These are phyloP conservation scores for Curvularia eragrostidis DNA, from an alignment of 2,329 filamentous ascomycete genomes.

Conservation along the genomic window DNA sequence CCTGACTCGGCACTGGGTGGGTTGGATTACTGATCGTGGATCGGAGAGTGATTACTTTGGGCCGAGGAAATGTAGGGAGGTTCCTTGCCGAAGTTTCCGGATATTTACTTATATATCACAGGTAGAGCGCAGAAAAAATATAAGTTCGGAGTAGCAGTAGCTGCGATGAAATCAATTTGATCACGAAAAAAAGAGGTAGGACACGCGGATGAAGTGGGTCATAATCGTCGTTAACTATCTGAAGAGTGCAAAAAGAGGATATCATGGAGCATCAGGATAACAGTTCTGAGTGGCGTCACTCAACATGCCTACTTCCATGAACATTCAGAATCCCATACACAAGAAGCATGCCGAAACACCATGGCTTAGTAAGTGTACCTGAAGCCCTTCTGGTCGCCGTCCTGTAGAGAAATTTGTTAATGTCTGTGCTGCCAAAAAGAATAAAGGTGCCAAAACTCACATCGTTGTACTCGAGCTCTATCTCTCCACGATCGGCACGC, in stretches of 20 bases:
- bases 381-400: slow-evolving; percentile 45
- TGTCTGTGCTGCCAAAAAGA: neutral
- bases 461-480: slow-evolving; percentile 50
- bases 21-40: neutral
- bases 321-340: neutral
- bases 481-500: slow-evolving; percentile 50
- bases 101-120: too few relatives aligned
- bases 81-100: neutral
- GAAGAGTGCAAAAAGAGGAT: neutral
- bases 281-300: neutral
- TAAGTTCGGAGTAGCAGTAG: neutral
- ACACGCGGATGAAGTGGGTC: neutral
- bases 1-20: neutral
- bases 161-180: neutral
- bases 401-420: slow-evolving; percentile 28
- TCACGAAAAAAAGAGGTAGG: neutral
- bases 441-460: slow-evolving; percentile 29
- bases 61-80: neutral
- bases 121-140: neutral
- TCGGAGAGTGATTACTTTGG: neutral
- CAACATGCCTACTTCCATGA: neutral
- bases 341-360: neutral
- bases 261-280: neutral
- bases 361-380: slow-evolving; percentile 40
- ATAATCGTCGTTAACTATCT: neutral